phyloP scores from a whole-genome alignment of 352 stramenopile species.

The Pythium biforme region DNA sequence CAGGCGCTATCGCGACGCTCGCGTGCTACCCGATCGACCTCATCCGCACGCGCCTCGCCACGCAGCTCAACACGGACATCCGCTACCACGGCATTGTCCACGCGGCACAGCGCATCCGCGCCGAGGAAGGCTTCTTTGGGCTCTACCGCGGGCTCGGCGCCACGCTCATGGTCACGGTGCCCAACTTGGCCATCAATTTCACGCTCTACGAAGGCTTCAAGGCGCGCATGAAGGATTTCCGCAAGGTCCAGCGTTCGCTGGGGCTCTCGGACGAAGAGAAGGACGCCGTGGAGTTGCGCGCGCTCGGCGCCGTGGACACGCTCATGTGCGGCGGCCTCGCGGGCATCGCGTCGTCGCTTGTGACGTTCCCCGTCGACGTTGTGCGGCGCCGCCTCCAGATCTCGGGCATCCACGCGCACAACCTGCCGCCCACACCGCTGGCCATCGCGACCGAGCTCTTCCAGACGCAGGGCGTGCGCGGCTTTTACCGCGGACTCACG shows the following conservation, averaged over 20 bases:
- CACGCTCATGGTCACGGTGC: conserved; percentile 94
- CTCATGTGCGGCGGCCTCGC: conserved; percentile 89
- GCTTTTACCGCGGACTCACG: conserved; percentile 89
- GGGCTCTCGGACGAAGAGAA: conserved; percentile 32
- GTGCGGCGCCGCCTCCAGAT: conserved; percentile 95
- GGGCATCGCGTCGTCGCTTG: conserved; percentile 89
- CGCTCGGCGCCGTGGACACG: conserved; percentile 75
- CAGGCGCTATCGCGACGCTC: conserved; percentile 73
- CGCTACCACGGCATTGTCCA: conserved; percentile 91
- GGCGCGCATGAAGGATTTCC: conserved; percentile 83
- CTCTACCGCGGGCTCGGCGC: conserved; percentile 93
- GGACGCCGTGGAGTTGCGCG: conserved; percentile 13
- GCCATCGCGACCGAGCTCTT: conserved; percentile 78
- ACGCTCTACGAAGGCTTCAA: conserved; percentile 95
- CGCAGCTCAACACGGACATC: conserved; percentile 90
- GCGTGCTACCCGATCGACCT: conserved; percentile 97
- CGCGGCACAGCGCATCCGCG: conserved; percentile 91
- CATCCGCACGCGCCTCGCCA: conserved; percentile 93
- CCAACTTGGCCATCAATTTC: conserved; percentile 96
- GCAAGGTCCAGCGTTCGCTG: conserved; percentile 34
- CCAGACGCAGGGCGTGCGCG: conserved; percentile 62
- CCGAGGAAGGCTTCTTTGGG: conserved; percentile 83
- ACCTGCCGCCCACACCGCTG: conserved; percentile 65
- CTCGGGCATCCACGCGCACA: conserved; percentile 82
- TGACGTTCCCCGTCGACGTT: conserved; percentile 96